These are phyloP conservation scores for Carex kokanica DNA, from an alignment of 176 grass and related monocot genomes.

Conservation along the genomic window DNA sequence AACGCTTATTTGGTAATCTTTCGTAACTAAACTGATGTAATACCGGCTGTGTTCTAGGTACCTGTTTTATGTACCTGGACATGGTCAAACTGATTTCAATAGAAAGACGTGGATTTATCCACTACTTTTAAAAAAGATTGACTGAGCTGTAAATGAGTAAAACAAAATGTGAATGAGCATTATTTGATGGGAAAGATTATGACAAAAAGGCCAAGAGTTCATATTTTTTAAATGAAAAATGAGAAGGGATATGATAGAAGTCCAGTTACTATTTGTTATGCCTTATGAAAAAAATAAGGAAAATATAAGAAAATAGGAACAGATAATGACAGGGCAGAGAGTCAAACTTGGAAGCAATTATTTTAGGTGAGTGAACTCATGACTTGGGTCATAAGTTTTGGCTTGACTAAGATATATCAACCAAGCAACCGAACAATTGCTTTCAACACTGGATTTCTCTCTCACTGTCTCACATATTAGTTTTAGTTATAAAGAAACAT, in stretches of 20 bases:
- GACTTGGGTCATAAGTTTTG: conserved; percentile 24
- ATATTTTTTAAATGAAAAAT: background rate
- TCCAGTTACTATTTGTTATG: background rate
- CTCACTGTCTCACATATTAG: background rate
- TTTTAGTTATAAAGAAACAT: background rate
- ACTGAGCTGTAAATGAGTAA: background rate
- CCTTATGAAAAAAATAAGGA: background rate
- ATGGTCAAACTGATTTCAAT: background rate
- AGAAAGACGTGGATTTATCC: no score
- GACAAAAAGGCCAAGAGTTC: background rate
- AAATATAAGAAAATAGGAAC: background rate
- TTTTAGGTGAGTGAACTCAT: conserved; percentile 15
- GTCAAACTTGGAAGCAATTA: background rate
- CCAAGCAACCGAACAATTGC: conserved; percentile 27
- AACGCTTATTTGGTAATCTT: background rate
- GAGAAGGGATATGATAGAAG: background rate
- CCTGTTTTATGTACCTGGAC: no score
- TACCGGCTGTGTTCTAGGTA: no score
- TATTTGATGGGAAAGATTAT: background rate
- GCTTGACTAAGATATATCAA: conserved; percentile 23
- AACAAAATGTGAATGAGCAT: background rate
- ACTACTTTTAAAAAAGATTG: background rate
- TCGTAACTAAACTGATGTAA: no score
- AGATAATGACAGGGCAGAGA: background rate
- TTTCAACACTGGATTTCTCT: conserved; percentile 12